Percentiles rank a stretch among this genome's conserved stretches.
Conservation (phyloP, 805 yeast genomes). For the Lipomyces mesembrius region DNA sequence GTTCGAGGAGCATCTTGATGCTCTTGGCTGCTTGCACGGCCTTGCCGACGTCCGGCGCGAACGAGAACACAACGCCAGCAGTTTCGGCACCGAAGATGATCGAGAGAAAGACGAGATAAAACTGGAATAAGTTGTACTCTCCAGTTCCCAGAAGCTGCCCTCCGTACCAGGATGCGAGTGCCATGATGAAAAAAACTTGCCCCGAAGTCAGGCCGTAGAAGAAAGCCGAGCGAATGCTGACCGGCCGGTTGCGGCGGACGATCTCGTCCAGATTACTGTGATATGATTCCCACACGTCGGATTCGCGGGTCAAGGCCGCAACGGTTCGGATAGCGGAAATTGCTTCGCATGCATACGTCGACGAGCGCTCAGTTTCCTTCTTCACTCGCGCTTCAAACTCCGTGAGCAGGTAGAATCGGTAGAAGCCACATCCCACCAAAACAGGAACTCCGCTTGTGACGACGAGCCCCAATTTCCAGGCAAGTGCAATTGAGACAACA, state of each 20-base stretch:
- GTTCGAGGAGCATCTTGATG: constrained; percentile 45
- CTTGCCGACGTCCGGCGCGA: constrained; percentile 53
- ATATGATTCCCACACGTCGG: constrained; percentile 47
- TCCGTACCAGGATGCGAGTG: constrained; percentile 53
- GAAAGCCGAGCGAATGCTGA: constrained; percentile 42
- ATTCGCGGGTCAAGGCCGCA: constrained; percentile 50
- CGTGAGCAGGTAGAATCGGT: constrained; percentile 46
- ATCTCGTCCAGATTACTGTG: constrained; percentile 28
- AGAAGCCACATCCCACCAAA: constrained; percentile 49
- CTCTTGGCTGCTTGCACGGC: constrained; percentile 48
- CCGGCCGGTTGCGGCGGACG: constrained; percentile 45
- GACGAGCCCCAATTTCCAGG: constrained; percentile 51
- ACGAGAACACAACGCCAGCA: constrained; percentile 51
- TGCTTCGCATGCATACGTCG: constrained; percentile 50
- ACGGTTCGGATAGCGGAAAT: constrained; percentile 52
- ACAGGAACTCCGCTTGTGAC: constrained; percentile 47
- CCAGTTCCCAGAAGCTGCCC: constrained; percentile 45
- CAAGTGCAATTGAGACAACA: constrained; percentile 48
- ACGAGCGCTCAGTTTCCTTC: constrained; percentile 47
- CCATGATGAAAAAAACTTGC: constrained; percentile 49
- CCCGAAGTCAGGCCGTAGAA: constrained; percentile 50
- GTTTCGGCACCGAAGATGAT: constrained; percentile 52
- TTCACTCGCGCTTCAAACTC: constrained; percentile 47
- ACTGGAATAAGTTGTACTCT: constrained; percentile 45
- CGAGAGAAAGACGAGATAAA: constrained; percentile 49